Evolutionary conservation across 768 basidiomycete species (phyloP), one percentile per base, ranked within the genome.

Genomic region (Mrakia frigida): DNA sequence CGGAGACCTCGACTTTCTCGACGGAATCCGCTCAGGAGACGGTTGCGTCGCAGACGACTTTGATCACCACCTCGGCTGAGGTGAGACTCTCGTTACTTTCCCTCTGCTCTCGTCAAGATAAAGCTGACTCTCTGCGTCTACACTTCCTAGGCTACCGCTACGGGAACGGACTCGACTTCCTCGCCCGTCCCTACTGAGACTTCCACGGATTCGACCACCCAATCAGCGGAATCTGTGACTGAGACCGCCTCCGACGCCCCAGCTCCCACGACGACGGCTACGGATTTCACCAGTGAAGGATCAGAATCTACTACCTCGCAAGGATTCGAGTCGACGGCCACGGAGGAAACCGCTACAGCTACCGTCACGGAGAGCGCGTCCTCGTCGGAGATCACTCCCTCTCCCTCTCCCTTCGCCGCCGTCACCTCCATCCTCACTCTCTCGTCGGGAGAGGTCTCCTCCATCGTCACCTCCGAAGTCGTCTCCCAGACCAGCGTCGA

Each of bases 1-100:
- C 50, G 2, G 70, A 56, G 50, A 72, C 61, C 21, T 46, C 61
- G 39, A 67, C 33, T 6, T 67, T 41, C 23, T 74, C 73, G n/a
- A 25, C 43, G 35, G 31, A 35, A 13, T 39, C 56, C 11, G 25
- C 28, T 31, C 50, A 46, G 35, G 61, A 28, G 41, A 59, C 74
- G 1, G 21, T 69, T 28, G 33, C 56, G 1, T 59, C 39, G 53
- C 53, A 52, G n/a, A 65, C 61, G 16, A 52, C 50, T 31, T 75
- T 63, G 37, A 70, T 65, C 67, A 65, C 67, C 35, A 60, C 43
- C 37, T 50, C 61, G 18, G 33, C 63, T 5, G 67, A 52, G 23
- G 59, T 52, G 31, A 67, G 63, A 52, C 43, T 23, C 28, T 7
- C 50, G 60, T 25, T 11, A 11, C 43, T 6, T 53, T 35, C n/a